Evolutionary conservation across 176 grass and related monocot genomes (phyloP).

Genomic region (Lolium multiflorum): DNA sequence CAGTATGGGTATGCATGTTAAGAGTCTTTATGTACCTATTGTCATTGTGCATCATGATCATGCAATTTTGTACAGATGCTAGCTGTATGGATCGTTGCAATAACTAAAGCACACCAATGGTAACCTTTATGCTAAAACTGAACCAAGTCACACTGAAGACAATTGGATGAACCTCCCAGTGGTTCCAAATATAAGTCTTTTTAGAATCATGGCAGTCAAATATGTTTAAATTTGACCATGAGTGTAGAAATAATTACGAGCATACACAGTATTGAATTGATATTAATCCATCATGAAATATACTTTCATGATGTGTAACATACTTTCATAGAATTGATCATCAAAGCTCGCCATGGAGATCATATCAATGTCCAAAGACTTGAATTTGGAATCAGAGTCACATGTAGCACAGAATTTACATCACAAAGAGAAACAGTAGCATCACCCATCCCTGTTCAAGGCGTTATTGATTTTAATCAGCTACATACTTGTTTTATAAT

Average conservation of each 20-base stretch:
- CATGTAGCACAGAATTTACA: conserved; percentile 19
- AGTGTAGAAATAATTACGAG: background rate
- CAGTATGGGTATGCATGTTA: conserved; percentile 5
- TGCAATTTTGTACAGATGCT: background rate
- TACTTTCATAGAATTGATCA: background rate
- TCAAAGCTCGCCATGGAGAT: conserved; percentile 2
- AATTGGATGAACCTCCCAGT: background rate
- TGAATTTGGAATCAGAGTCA: conserved; percentile 19
- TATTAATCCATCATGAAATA: conserved; percentile 15
- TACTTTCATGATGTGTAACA: background rate
- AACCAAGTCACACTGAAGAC: background rate
- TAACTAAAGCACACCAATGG: conserved; percentile 3
- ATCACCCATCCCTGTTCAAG: background rate
- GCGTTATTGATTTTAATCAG: background rate
- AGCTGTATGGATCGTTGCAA: background rate
- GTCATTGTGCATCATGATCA: conserved; percentile 11
- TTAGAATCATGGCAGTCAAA: background rate
- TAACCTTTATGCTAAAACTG: conserved; percentile 8
- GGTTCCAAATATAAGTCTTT: background rate
- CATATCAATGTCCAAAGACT: background rate
- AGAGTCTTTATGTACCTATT: conserved; percentile 1
- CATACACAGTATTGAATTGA: background rate
- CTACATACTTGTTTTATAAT: conserved; percentile 16
- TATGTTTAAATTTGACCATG: background rate
- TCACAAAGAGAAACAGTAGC: background rate